Percentiles rank a stretch among this genome's conserved stretches.
Conservation (phyloP, 352 stramenopile species). For the Globisporangium nodosum region DNA sequence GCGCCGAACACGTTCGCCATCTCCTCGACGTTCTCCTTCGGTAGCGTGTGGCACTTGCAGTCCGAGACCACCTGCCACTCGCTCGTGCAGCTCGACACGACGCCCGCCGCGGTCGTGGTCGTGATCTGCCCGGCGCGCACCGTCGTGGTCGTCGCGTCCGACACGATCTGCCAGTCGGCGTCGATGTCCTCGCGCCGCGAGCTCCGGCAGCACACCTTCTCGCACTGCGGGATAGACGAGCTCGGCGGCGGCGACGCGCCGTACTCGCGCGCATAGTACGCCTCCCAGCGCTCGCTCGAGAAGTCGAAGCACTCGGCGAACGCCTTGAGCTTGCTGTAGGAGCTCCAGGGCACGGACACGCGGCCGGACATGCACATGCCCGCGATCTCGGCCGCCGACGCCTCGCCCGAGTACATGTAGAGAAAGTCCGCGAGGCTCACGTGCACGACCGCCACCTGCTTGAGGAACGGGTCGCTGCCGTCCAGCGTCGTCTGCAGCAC, state of each 20-base stretch:
- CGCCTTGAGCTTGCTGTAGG: constrained; percentile 75
- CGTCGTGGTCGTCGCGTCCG: constrained; percentile 48
- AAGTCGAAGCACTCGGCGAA: constrained; percentile 87
- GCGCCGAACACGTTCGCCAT: constrained; percentile 51
- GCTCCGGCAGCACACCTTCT: constrained; percentile 54
- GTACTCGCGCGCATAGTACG: constrained; percentile 56
- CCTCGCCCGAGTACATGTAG: constrained; percentile 85
- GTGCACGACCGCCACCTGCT: constrained; percentile 62
- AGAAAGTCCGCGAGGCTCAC: constrained; percentile 78
- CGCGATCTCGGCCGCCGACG: constrained; percentile 69
- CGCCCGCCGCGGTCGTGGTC: neutral
- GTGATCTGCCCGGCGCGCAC: constrained; percentile 11
- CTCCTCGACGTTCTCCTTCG: constrained; percentile 56
- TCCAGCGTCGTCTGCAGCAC: constrained; percentile 47
- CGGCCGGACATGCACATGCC: constrained; percentile 82
- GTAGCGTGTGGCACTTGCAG: constrained; percentile 43
- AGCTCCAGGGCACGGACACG: constrained; percentile 79
- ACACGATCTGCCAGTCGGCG: constrained; percentile 76
- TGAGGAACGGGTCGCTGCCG: constrained; percentile 43
- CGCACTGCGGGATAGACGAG: constrained; percentile 27
- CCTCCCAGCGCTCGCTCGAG: constrained; percentile 73
- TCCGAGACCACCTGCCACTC: constrained; percentile 79
- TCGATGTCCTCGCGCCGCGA: constrained; percentile 76
- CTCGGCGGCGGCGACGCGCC: constrained; percentile 16
- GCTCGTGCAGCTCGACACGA: neutral